A percentile compares a stretch with the other conserved stretches of the same genome.
These are phyloP conservation scores for Clavariopsis aquatica DNA, from an alignment of 495 filamentous ascomycete genomes.

Conservation along the genomic window DNA sequence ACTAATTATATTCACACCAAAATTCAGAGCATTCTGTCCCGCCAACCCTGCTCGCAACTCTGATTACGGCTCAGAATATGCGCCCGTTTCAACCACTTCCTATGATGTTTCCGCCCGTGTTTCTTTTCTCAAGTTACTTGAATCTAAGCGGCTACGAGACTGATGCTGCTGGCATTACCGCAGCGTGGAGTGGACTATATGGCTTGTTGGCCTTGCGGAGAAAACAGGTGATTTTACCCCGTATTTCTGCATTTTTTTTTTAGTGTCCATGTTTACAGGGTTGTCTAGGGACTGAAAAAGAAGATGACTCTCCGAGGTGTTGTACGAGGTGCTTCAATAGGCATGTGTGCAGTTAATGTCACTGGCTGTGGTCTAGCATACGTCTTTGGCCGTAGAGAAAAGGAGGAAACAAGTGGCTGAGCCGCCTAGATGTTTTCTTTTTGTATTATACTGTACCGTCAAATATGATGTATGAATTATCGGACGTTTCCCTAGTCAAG, in stretches of 20 bases:
- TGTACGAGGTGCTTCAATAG: slow-evolving; percentile 71
- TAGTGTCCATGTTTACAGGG: background rate
- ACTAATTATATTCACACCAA: slow-evolving; percentile 34
- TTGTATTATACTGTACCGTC: slow-evolving; percentile 11
- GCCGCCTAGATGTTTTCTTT: background rate
- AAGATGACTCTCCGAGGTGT: slow-evolving; percentile 69
- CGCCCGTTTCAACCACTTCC: slow-evolving; percentile 75
- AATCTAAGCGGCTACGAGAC: slow-evolving; percentile 75
- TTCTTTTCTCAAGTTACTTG: slow-evolving; percentile 85
- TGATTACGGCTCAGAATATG: slow-evolving; percentile 73
- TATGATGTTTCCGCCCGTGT: slow-evolving; percentile 77
- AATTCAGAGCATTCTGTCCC: slow-evolving; percentile 73
- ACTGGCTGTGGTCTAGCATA: slow-evolving; percentile 72
- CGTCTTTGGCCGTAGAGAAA: slow-evolving; percentile 52
- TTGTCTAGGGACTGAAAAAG: slow-evolving; percentile 49
- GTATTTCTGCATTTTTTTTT: background rate
- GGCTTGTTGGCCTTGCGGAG: slow-evolving; percentile 71
- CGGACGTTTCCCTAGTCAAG: background rate
- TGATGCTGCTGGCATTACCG: slow-evolving; percentile 80
- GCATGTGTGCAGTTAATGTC: slow-evolving; percentile 67
- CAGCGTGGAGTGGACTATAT: slow-evolving; percentile 86
- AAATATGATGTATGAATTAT: background rate
- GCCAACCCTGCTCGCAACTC: slow-evolving; percentile 73
- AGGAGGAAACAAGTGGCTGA: slow-evolving; percentile 27
- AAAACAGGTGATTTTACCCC: slow-evolving; percentile 48